Evolutionary conservation across 768 basidiomycete species (phyloP).

Genomic region (Xanthoconium purpureum): DNA sequence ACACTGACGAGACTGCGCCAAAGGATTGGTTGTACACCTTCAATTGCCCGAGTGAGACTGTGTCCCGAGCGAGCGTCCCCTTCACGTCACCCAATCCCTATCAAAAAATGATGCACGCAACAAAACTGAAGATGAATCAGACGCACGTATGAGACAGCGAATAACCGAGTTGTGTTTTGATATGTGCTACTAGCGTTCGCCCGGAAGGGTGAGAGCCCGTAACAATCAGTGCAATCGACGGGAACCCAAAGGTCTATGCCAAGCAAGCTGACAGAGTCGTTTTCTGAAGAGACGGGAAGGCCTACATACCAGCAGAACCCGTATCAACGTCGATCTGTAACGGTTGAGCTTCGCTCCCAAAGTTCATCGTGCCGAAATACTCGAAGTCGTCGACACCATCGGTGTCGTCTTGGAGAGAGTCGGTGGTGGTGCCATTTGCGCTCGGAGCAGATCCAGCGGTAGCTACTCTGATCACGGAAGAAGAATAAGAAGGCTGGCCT

Average conservation of each 20-base stretch:
- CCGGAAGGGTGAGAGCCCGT: constrained; percentile 36
- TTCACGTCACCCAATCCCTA: constrained; percentile 53
- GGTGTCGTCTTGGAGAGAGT: constrained; percentile 40
- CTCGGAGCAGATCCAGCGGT: background rate
- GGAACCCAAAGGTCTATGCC: constrained; percentile 61
- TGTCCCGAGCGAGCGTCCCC: constrained; percentile 50
- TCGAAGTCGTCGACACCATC: constrained; percentile 40
- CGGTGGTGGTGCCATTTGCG: constrained; percentile 1
- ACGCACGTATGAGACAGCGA: constrained; percentile 46
- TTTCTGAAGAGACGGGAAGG: background rate
- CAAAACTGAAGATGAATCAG: constrained; percentile 5
- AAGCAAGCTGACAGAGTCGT: background rate
- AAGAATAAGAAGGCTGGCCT: background rate
- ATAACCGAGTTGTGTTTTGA: constrained; percentile 26
- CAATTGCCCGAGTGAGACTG: constrained; percentile 46
- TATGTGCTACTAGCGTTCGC: constrained; percentile 42
- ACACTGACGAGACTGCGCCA: constrained; percentile 47
- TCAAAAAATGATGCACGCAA: background rate
- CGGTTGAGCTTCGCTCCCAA: constrained; percentile 55
- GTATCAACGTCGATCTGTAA: constrained; percentile 65
- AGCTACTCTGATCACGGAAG: background rate
- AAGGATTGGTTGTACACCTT: constrained; percentile 50
- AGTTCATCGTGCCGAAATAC: constrained; percentile 42
- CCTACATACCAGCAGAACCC: constrained; percentile 40
- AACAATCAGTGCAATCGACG: constrained; percentile 38